Conservation (phyloP, 1,284 basidiomycete species). For the Megacollybia platyphylla region DNA sequence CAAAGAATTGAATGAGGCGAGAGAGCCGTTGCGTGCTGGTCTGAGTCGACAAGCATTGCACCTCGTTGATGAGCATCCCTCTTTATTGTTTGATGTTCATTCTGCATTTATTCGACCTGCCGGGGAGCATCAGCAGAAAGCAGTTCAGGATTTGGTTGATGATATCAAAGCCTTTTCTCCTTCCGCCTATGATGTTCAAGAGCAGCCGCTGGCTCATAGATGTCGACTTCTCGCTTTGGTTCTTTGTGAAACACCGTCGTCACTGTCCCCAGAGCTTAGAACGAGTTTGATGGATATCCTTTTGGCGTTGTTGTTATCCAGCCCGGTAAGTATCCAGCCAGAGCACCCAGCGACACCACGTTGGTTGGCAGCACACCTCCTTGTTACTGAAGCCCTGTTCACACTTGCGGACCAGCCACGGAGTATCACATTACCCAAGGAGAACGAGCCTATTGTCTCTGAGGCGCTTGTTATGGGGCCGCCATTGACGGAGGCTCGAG, state of each 20-base stretch:
- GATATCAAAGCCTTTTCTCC: conserved; percentile 63
- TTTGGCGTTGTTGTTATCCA: conserved; percentile 50
- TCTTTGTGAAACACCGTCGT: conserved; percentile 59
- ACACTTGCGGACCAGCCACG: conserved; percentile 64
- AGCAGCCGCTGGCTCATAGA: conserved; percentile 69
- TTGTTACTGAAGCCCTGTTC: conserved; percentile 75
- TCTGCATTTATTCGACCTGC: conserved; percentile 61
- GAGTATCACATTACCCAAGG: conserved; percentile 48
- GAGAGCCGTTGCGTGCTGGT: conserved; percentile 56
- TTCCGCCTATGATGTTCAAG: conserved; percentile 49
- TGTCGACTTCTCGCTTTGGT: conserved; percentile 81
- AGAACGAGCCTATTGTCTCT: conserved; percentile 46
- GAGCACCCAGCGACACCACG: conserved; percentile 47
- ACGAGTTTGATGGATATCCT: conserved; percentile 52
- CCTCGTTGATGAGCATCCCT: conserved; percentile 79
- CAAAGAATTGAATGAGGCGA: conserved; percentile 49
- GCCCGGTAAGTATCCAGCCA: conserved; percentile 32
- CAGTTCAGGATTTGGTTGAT: conserved; percentile 54
- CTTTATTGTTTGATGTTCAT: conserved; percentile 84
- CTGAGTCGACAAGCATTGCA: conserved; percentile 60
- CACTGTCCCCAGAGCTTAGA: conserved; percentile 35
- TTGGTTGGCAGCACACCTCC: conserved; percentile 76
- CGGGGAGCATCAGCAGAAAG: conserved; percentile 46
- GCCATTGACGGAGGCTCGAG: conserved; percentile 44
- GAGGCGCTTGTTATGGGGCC: conserved; percentile 48